A percentile compares a stretch with the other conserved stretches of the same genome.
Evolutionary conservation across 2,329 filamentous ascomycete genomes (phyloP).

Genomic region (Penicillium sp.): DNA sequence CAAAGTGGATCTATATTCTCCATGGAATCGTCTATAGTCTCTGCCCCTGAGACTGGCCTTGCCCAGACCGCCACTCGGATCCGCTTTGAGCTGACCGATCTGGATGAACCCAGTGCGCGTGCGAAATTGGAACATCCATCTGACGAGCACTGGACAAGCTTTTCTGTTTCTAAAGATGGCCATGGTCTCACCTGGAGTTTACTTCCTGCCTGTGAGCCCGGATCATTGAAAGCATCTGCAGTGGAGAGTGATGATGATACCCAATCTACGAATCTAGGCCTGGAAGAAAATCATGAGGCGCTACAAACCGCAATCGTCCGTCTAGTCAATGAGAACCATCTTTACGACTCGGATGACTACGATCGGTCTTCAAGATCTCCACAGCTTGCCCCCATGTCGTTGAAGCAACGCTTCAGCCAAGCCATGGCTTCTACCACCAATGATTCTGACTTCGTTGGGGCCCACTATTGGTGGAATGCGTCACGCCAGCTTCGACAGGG

Average conservation of each 20-base stretch:
- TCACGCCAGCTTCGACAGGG: constrained; percentile 67
- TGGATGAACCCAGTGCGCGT: constrained; percentile 37
- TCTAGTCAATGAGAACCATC: constrained; percentile 79
- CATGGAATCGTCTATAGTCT: constrained; percentile 30
- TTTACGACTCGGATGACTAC: constrained; percentile 57
- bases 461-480: constrained; percentile 83
- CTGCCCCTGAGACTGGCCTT: constrained; percentile 26
- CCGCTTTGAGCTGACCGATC: constrained; percentile 42
- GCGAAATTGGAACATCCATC: constrained; percentile 73
- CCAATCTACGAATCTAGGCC: constrained; percentile 49
- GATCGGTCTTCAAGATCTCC: constrained; percentile 4
- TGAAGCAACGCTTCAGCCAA: constrained; percentile 54
- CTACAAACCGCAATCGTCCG: constrained; percentile 77
- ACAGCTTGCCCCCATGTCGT: constrained; percentile 18
- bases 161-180: constrained; percentile 75
- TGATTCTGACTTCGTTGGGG: constrained; percentile 77
- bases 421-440: constrained; percentile 75
- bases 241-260: constrained; percentile 52
- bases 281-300: constrained; percentile 78
- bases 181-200: constrained; percentile 68
- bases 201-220: constrained; percentile 48
- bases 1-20: constrained; percentile 31
- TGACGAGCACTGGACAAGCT: constrained; percentile 76
- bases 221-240: constrained; percentile 62
- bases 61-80: constrained; percentile 39